Evolutionary conservation across 345 rosid genomes (phyloP).

Genomic region (Nasturtium officinale): DNA sequence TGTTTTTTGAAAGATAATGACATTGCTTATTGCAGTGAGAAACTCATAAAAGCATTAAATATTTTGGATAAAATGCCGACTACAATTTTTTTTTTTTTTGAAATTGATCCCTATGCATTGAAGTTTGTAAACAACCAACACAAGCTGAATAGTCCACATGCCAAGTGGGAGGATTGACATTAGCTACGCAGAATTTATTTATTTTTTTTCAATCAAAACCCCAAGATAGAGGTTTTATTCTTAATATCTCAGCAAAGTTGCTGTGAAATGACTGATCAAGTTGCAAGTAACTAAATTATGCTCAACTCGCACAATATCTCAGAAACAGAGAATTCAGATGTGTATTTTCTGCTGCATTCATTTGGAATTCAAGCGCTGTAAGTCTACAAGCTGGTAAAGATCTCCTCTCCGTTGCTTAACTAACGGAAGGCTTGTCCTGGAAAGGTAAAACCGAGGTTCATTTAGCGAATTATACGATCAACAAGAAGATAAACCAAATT

Average conservation of each 20-base stretch:
- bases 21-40: neutral
- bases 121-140: neutral
- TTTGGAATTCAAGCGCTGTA: conserved; percentile 51
- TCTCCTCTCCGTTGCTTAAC: conserved; percentile 73
- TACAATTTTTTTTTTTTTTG: neutral
- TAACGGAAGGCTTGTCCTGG: conserved; percentile 75
- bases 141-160: conserved; percentile 3
- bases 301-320: conserved; percentile 23
- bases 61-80: neutral
- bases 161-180: conserved; percentile 5
- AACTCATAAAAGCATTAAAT: neutral
- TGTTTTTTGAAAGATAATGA: neutral
- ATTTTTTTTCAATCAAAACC: neutral
- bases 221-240: neutral
- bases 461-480: neutral
- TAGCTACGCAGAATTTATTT: neutral
- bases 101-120: neutral
- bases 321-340: conserved; percentile 11
- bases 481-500: neutral
- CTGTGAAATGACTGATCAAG: conserved; percentile 7
- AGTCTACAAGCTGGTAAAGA: conserved; percentile 81
- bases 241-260: conserved; percentile 11
- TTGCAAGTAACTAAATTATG: conserved; percentile 9
- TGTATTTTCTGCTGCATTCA: conserved; percentile 30
- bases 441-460: neutral